Base-by-base conservation (phyloP, 495 filamentous ascomycete species). In the Aspergillus biplanus region DNA sequence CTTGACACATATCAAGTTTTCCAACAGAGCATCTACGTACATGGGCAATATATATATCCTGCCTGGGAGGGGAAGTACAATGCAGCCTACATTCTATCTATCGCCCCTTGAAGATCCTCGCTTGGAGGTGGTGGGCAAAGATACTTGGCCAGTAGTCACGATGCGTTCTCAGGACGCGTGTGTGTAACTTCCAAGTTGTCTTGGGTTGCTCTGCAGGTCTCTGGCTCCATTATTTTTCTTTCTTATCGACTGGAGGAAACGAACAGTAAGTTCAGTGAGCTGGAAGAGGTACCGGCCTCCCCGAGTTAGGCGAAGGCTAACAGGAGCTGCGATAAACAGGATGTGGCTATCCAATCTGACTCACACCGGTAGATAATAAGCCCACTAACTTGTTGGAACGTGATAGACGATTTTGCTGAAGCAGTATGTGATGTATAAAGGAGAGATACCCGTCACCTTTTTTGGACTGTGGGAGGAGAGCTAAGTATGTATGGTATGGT, bases 401-500 rank as follows among this genome's bases (percentile, higher is more conserved):
- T 50, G 47, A 50, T 44, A 44, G 39, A 44, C 39, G 8, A 27
- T 50, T 11, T 21, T 27, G 21, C 21, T 27, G 21, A n/a, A 18
- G 16, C 6, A 31, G 47, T 50, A n/a, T 15, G 46, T 49, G 18
- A 16, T 7, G 46, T 18, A 27, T 27, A 27, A 50, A 9, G 47
- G 9, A 21, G 5, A 8, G n/a, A 50, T 31, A 7, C 21, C 8
- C 12, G 16, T 13, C 7, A 18, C 16, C 27, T 6, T 50, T 31
- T 27, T 11, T 27, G 47, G 16, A 18, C 11, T 44, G 3, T 27
- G 16, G 16, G 42, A 59, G 42, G n/a, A 48, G 57, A 18, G 31
- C 33, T 39, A 35, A 32, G 37, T 31, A 33, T n/a, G 63, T 57
- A 65, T 58, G 58, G 65, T 63, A 63, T 35, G 31, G 47, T 31